Conservation (phyloP, 31 red algal species). For the Porphyra umbilicalis region DNA sequence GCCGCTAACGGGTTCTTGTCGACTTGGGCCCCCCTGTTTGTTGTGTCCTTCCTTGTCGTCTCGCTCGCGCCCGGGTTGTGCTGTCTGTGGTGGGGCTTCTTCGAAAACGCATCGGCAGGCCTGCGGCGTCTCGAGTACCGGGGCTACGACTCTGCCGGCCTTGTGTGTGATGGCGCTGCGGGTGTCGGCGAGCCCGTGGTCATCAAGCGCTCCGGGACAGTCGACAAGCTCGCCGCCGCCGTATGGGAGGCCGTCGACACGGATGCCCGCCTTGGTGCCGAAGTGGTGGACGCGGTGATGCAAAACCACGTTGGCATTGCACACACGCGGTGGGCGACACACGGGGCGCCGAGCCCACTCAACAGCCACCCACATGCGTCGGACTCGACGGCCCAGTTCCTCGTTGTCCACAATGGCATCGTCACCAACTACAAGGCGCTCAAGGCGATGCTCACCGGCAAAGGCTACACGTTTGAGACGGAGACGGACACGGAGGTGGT, state of each 20-base stretch:
- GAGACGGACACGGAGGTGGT: constrained; percentile 96
- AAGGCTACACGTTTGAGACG: constrained; percentile 45
- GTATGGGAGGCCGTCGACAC: constrained; percentile 11
- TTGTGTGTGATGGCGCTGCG: constrained; percentile 57
- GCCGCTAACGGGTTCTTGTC: no score
- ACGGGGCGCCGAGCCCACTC: constrained; percentile 62
- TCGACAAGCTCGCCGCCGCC: constrained; percentile 39
- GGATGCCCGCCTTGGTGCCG: neutral
- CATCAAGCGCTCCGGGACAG: constrained; percentile 56
- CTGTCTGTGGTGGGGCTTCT: no score
- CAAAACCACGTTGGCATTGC: constrained; percentile 78
- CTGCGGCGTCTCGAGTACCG: constrained; percentile 96
- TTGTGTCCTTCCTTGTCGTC: no score
- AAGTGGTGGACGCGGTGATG: constrained; percentile 1
- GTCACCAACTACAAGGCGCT: constrained; percentile 90
- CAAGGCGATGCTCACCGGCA: constrained; percentile 60
- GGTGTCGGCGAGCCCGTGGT: constrained; percentile 33
- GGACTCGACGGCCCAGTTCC: constrained; percentile 54
- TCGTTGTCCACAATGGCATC: constrained; percentile 99
- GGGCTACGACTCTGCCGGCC: constrained; percentile 95
- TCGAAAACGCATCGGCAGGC: no score
- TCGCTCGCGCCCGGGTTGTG: no score
- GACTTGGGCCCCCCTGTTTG: no score
- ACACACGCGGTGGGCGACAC: constrained; percentile 99
- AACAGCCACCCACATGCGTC: constrained; percentile 94